Evolutionary conservation across 2,329 filamentous ascomycete species (phyloP), one percentile per base, ranked within the genome.

Genomic region (Calonectria hawksworthii): DNA sequence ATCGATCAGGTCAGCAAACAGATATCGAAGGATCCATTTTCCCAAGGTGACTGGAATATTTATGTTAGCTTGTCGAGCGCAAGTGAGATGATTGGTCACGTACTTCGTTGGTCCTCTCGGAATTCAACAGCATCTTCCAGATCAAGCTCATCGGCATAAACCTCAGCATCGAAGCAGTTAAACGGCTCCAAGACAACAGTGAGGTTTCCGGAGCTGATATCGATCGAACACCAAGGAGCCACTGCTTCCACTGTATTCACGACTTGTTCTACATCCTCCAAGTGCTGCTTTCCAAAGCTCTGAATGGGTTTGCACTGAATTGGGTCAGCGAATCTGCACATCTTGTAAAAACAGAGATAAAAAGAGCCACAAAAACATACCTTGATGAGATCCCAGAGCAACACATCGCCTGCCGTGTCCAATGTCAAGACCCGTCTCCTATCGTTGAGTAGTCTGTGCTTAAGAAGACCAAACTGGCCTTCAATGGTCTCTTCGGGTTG

Each of bases 121-220:
- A 98, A 98, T 16, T 96, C 93, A 23, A 94, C 88, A n/a, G 91
- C 88, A 76, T 95, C 93, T 14, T 94, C 90, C 70, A 96, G 80
- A 51, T 93, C 89, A 44, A 98, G 87, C 85, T 99, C 96, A 83
- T 99, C 97, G 1, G 96, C 96, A 83, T 99, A 99, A 85, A 98
- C 94, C 82, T 99, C 97, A 21, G 96, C 97, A 85, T 99, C 97
- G 80, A 99, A 99, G 83, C 96, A 98, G 79, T 98, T 98, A 81
- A 97, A 98, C 51, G 96, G 95, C 82, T 99, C 97, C 23, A 99
- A 86, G 23, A 98, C 93, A 4, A 98, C 96, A 2, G 96, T 96
- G 70, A 99, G 88, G 76, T 95, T 95, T 44, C 97, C 97, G 6
- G 96, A 99, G 79, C 96, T 94, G 26, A 96, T 96, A 82, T 99